Percentiles rank a stretch among this genome's conserved stretches.
phyloP scores from a whole-genome alignment of 1,139 yeast species.

The Taphrina sp. region DNA sequence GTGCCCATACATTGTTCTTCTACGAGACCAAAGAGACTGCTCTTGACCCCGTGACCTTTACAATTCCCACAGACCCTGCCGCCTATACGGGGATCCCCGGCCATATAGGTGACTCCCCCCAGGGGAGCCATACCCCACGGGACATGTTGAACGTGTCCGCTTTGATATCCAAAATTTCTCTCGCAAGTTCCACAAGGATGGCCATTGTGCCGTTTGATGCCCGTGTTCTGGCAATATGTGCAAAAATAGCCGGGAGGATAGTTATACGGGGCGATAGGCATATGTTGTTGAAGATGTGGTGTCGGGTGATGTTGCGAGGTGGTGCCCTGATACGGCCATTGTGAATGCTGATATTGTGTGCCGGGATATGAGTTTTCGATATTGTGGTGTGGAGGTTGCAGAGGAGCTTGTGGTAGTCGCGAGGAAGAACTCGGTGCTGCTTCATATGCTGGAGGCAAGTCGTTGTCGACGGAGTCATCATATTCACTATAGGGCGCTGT shows the following conservation, averaged over 20 bases:
- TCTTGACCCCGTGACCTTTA: conserved; percentile 35
- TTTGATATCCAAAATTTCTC: conserved; percentile 34
- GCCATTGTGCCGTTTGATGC: conserved; percentile 35
- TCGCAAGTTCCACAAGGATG: conserved; percentile 37
- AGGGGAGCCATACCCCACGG: conserved; percentile 29
- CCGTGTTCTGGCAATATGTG: conserved; percentile 36
- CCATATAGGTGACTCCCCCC: conserved; percentile 16
- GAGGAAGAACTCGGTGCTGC: conserved; percentile 3
- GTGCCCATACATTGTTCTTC: conserved; percentile 28
- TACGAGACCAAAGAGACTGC: conserved; percentile 20
- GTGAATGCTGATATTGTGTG: conserved; percentile 1
- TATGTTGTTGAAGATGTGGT: neutral
- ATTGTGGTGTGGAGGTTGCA: neutral
- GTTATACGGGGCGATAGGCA: conserved; percentile 3
- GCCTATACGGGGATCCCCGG: conserved; percentile 38
- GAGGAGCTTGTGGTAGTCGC: conserved; percentile 7
- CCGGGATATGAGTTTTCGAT: conserved; percentile 6
- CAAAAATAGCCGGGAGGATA: conserved; percentile 36
- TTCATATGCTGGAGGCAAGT: conserved; percentile 29
- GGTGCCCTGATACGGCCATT: neutral
- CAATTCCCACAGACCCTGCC: conserved; percentile 38
- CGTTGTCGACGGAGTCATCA: conserved; percentile 2
- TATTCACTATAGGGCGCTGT: neutral
- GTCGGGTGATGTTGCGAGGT: neutral
- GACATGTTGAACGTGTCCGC: conserved; percentile 29